These are phyloP conservation scores for Pseudogymnoascus sp. DNA, from an alignment of 2,329 filamentous ascomycete species.

Conservation along the genomic window DNA sequence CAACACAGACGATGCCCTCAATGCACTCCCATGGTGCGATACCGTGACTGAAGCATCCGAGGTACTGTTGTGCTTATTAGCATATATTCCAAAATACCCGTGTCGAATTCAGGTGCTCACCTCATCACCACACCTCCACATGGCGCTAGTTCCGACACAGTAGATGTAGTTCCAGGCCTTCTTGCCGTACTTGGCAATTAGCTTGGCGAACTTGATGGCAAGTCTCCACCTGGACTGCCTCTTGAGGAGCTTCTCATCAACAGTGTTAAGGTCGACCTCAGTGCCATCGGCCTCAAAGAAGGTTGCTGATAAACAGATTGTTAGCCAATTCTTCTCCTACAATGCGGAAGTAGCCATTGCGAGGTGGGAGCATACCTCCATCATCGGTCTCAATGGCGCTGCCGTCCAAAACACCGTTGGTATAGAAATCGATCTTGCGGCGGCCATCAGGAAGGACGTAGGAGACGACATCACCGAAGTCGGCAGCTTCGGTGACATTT, in stretches of 20 bases:
- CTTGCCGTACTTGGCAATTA: not conserved
- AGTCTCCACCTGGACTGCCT: not conserved
- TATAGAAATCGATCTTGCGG: not conserved
- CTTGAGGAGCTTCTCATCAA: not conserved
- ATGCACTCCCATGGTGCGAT: not conserved
- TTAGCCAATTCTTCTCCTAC: too few species aligned
- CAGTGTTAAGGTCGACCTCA: not conserved
- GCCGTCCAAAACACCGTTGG: not conserved
- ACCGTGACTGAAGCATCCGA: not conserved
- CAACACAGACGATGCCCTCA: not conserved
- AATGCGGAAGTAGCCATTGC: too few species aligned
- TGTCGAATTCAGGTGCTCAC: not conserved
- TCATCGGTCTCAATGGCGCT: not conserved
- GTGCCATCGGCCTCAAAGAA: conserved; percentile 2
- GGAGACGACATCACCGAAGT: conserved; percentile 13
- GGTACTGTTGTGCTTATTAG: not conserved
- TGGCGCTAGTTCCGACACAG: not conserved
- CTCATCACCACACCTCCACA: not conserved
- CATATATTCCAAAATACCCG: not conserved
- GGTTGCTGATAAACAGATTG: not conserved
- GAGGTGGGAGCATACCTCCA: not conserved
- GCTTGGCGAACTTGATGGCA: conserved; percentile 8
- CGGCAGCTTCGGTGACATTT: not conserved
- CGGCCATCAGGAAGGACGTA: not conserved
- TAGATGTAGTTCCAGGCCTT: conserved; percentile 5